Conservation (phyloP, 2,329 filamentous ascomycete genomes). For the Fusarium anthophilum region DNA sequence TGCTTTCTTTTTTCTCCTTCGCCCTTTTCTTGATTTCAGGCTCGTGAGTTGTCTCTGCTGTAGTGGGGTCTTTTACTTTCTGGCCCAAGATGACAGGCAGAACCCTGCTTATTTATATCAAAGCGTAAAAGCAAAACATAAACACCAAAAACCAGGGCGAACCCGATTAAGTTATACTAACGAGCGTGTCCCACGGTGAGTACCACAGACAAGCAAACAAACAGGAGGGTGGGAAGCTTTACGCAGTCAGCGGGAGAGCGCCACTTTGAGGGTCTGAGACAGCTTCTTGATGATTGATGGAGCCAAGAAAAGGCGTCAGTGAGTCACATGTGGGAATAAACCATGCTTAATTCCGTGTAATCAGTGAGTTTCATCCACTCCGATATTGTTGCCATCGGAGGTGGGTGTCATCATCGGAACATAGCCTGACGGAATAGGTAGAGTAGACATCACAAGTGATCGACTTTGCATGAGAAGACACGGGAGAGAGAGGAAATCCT, state of each 20-base stretch:
- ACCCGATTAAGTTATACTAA: neutral
- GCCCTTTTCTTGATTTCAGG: conserved; percentile 14
- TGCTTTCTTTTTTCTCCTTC: neutral
- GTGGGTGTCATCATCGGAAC: neutral
- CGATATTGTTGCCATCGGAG: too few relatives aligned
- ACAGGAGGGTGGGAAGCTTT: conserved; percentile 1
- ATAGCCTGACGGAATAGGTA: neutral
- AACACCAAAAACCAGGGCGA: neutral
- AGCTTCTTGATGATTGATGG: neutral
- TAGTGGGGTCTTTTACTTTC: conserved; percentile 25
- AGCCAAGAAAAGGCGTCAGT: neutral
- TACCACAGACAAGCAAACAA: neutral
- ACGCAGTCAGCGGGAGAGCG: conserved; percentile 24
- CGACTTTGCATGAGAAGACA: neutral
- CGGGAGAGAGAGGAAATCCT: neutral
- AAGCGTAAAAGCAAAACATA: neutral
- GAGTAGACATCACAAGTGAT: neutral
- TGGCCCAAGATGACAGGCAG: conserved; percentile 28
- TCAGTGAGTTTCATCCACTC: neutral
- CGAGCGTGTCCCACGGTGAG: conserved; percentile 16
- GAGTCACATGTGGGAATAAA: conserved; percentile 32
- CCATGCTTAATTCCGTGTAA: neutral
- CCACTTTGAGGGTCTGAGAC: conserved; percentile 18
- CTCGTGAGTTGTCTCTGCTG: conserved; percentile 40
- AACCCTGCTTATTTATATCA: conserved; percentile 24